phyloP scores from a whole-genome alignment of 805 yeast genomes.

The Candida qinlingensis region DNA sequence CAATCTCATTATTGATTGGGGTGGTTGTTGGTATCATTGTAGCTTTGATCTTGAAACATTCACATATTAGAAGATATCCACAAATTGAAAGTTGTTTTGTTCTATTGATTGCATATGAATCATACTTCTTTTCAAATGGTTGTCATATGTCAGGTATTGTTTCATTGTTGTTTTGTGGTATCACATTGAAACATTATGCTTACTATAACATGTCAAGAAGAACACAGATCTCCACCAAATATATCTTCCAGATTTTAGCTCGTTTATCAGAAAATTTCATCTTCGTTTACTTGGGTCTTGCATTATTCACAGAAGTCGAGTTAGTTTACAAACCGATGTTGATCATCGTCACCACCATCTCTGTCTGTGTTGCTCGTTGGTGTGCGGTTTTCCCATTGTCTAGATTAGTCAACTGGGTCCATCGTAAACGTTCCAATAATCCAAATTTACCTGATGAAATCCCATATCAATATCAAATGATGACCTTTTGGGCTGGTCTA shows the following conservation, averaged over 20 bases:
- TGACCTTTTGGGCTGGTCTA: conserved; percentile 99
- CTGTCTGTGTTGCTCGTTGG: conserved; percentile 94
- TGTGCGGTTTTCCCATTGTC: conserved; percentile 95
- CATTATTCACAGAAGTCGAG: conserved; percentile 93
- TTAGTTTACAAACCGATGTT: conserved; percentile 89
- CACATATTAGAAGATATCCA: conserved; percentile 91
- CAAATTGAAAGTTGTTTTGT: conserved; percentile 94
- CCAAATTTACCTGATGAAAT: conserved; percentile 71
- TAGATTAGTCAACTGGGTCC: conserved; percentile 72
- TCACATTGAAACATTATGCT: conserved; percentile 94
- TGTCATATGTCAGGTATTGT: conserved; percentile 99
- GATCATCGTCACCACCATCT: conserved; percentile 82
- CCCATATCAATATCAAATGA: conserved; percentile 93
- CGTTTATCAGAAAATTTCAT: conserved; percentile 95
- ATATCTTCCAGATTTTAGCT: conserved; percentile 89
- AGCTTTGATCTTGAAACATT: conserved; percentile 85
- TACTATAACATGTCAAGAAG: conserved; percentile 96
- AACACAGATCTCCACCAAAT: conserved; percentile 94
- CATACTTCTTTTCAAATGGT: conserved; percentile 96
- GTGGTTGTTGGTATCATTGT: conserved; percentile 81
- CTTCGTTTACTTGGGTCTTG: conserved; percentile 89
- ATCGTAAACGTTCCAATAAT: conserved; percentile 52
- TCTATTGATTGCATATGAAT: conserved; percentile 85
- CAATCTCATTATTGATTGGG: conserved; percentile 87
- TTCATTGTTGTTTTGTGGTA: conserved; percentile 90